A percentile compares a stretch with the other conserved stretches of the same genome.
Conservation (phyloP, 345 rosid species). For the Laguncularia racemosa region DNA sequence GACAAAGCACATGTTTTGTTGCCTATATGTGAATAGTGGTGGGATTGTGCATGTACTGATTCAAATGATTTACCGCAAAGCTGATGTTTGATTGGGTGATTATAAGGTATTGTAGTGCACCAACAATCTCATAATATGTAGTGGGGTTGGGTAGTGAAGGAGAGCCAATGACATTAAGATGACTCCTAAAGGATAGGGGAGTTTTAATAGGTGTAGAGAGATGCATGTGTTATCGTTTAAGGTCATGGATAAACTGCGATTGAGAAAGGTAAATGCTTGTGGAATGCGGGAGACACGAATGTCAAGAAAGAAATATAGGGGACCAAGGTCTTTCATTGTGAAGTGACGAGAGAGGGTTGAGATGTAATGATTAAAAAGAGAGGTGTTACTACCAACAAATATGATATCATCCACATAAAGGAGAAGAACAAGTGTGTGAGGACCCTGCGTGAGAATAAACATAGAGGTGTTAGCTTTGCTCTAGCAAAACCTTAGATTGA, state of each 20-base stretch:
- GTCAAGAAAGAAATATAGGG: neutral
- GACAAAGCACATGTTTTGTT: too few relatives aligned
- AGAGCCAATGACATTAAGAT: too few relatives aligned
- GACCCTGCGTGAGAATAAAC: neutral
- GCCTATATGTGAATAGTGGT: too few relatives aligned
- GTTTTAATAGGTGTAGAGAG: too few relatives aligned
- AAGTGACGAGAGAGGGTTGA: neutral
- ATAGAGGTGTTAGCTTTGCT: neutral
- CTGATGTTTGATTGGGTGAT: too few relatives aligned
- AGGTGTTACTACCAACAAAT: neutral
- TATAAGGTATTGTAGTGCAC: too few relatives aligned
- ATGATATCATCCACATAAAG: conserved; percentile 1
- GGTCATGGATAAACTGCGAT: neutral
- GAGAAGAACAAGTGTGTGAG: neutral
- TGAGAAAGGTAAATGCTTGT: neutral
- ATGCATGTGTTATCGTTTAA: too few relatives aligned
- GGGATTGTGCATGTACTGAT: too few relatives aligned
- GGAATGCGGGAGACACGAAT: neutral
- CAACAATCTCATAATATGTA: too few relatives aligned
- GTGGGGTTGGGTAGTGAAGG: too few relatives aligned
- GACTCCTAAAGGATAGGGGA: too few relatives aligned
- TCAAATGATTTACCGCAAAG: too few relatives aligned
- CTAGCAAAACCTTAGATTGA: neutral
- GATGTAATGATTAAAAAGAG: neutral
- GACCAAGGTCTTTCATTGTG: neutral